These are phyloP conservation scores for Secale cereale DNA, from an alignment of 176 grass and related monocot genomes.

Conservation along the genomic window DNA sequence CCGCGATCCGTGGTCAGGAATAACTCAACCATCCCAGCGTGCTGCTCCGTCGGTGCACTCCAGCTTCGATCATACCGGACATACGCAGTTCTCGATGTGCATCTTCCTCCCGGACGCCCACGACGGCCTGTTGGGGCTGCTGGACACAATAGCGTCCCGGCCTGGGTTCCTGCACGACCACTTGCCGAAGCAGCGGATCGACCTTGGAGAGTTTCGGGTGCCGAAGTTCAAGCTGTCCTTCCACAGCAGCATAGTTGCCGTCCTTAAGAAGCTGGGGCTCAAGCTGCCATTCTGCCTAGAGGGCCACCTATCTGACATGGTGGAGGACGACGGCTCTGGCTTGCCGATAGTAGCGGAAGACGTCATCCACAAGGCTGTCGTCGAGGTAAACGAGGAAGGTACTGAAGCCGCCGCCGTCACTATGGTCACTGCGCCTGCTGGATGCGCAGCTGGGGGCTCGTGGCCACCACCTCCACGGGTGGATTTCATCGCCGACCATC, in stretches of 20 bases:
- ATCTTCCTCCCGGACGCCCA: conserved; percentile 18
- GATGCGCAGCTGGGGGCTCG: no score
- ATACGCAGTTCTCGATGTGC: conserved; percentile 22
- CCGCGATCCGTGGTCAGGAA: neutral
- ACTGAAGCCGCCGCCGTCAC: neutral
- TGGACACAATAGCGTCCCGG: neutral
- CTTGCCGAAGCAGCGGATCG: neutral
- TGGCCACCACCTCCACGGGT: neutral
- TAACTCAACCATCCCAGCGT: neutral
- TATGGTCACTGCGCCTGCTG: neutral
- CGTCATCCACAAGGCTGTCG: neutral
- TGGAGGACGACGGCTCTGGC: conserved; percentile 8
- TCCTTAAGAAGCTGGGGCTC: neutral
- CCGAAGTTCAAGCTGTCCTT: conserved; percentile 20
- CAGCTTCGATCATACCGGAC: no score
- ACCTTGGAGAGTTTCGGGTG: neutral
- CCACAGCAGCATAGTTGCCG: neutral
- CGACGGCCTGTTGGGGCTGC: neutral
- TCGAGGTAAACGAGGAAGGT: neutral
- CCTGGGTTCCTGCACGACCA: neutral
- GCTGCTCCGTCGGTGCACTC: neutral
- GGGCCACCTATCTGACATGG: neutral
- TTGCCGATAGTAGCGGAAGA: neutral
- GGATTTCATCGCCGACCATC: neutral
- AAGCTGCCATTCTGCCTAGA: neutral